phyloP scores from a whole-genome alignment of 371 early-diverging fungal species.

The Syncephalis plumigaleata region DNA sequence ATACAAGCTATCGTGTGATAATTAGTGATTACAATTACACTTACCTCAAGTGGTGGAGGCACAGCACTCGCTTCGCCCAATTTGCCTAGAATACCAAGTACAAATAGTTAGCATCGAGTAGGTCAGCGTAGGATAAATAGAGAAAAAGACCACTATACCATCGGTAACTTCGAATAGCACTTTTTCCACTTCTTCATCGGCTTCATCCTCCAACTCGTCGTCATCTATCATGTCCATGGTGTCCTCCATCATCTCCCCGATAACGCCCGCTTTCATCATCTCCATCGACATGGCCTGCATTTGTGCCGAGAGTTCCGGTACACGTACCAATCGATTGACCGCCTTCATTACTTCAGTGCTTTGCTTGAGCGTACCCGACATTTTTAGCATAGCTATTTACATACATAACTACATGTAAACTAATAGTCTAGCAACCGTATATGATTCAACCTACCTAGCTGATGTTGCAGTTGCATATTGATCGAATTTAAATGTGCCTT shows the following conservation, averaged over 20 bases:
- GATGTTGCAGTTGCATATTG: slow-evolving; percentile 77
- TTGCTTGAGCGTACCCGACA: slow-evolving; percentile 76
- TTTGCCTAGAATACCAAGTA: slow-evolving; percentile 22
- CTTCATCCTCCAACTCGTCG: slow-evolving; percentile 84
- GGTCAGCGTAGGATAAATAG: too few relatives aligned
- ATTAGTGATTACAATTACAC: background rate
- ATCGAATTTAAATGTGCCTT: slow-evolving; percentile 90
- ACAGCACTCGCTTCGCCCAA: slow-evolving; percentile 51
- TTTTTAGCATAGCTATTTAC: slow-evolving; percentile 52
- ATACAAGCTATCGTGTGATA: background rate
- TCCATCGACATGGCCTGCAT: slow-evolving; percentile 89
- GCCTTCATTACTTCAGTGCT: slow-evolving; percentile 79
- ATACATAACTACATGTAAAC: background rate
- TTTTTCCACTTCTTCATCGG: slow-evolving; percentile 83
- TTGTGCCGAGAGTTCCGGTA: slow-evolving; percentile 63
- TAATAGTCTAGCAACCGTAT: background rate
- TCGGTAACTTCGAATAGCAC: slow-evolving; percentile 77
- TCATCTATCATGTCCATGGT: slow-evolving; percentile 76
- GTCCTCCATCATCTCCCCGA: slow-evolving; percentile 90
- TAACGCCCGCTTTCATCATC: slow-evolving; percentile 91
- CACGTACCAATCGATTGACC: slow-evolving; percentile 63
- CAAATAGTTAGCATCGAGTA: background rate
- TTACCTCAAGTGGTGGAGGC: slow-evolving; percentile 28
- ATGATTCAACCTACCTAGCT: slow-evolving; percentile 47
- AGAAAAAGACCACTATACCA: too few relatives aligned